phyloP scores from a whole-genome alignment of 2,329 filamentous ascomycete genomes.

The Aspergillus jensenii region DNA sequence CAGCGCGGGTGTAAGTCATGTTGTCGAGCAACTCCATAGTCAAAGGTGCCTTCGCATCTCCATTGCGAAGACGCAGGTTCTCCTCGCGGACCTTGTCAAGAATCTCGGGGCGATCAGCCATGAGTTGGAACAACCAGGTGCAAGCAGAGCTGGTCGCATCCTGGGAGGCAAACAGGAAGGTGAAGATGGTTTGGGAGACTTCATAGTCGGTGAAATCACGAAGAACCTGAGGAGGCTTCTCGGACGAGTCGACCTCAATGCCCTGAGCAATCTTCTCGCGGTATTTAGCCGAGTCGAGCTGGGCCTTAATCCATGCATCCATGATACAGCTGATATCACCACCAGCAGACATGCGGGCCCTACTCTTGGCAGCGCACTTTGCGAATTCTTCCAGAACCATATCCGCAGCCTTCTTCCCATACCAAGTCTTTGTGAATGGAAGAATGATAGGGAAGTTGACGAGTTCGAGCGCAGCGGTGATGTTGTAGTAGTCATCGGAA shows the following conservation, averaged over 20 bases:
- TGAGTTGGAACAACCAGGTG: slow-evolving; percentile 93
- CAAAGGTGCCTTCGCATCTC: slow-evolving; percentile 68
- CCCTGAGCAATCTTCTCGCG: slow-evolving; percentile 75
- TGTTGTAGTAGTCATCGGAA: slow-evolving; percentile 93
- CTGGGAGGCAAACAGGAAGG: slow-evolving; percentile 63
- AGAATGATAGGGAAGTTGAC: slow-evolving; percentile 98
- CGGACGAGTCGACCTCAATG: slow-evolving; percentile 63
- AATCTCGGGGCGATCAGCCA: slow-evolving; percentile 90
- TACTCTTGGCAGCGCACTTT: slow-evolving; percentile 90
- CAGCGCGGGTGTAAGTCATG: slow-evolving; percentile 85
- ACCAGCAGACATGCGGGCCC: slow-evolving; percentile 85
- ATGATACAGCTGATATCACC: slow-evolving; percentile 88
- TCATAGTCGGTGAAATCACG: slow-evolving; percentile 53
- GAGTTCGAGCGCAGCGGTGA: slow-evolving; percentile 90
- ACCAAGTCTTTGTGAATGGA: slow-evolving; percentile 94
- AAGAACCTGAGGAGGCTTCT: slow-evolving; percentile 62
- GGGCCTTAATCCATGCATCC: slow-evolving; percentile 88
- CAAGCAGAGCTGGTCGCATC: slow-evolving; percentile 92
- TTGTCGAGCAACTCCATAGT: slow-evolving; percentile 85
- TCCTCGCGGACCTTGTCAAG: slow-evolving; percentile 89
- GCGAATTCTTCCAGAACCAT: slow-evolving; percentile 88
- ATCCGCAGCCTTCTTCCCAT: slow-evolving; percentile 91
- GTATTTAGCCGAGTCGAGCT: slow-evolving; percentile 82
- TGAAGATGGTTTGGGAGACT: slow-evolving; percentile 53
- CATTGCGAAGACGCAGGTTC: slow-evolving; percentile 74